Base-by-base conservation (phyloP, 768 basidiomycete genomes). In the Boletus insuetus region DNA sequence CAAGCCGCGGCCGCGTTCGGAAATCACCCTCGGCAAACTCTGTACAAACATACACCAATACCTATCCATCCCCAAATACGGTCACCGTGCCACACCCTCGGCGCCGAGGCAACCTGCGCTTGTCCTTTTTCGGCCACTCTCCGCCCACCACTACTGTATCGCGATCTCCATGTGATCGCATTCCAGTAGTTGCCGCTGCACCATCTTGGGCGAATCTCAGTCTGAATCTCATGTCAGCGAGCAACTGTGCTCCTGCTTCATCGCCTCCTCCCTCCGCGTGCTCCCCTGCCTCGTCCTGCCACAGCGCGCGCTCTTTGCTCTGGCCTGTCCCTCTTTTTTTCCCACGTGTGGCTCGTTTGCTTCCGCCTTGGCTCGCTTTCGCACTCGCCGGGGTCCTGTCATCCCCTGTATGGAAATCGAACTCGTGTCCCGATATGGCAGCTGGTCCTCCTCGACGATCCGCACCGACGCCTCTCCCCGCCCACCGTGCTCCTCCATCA, bases 1-100 rank as follows among this genome's bases (percentile, higher is more conserved):
- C 65, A 66, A 64, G 63, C 69, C 69, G 69, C 71, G 69, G 71
- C 69, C 66, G 71, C 60, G 71, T 70, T 73, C 69, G 69, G 69
- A 71, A 71, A 71, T 71, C 69, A 73, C 70, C 69, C 58, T 73
- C 71, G 67, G 69, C 63, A 70, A 71, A 70, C 60, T 63, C 54
- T 59, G 39, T 16, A 38, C 48, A 69, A 70, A 70, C 3, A 69
- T 0, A 0, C n/a, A 16, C 34, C 17, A 61, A 72, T 11, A 72
- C 20, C 35, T 38, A 48, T 58, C 49, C 54, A 35, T 17, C 13
- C 19, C 66, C 59, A 64, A 54, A 66, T 58, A 19, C 49, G 60
- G 68, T 19, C 42, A 44, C 51, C 58, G 59, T 60, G 59, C 72
- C 70, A 69, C 57, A 58, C 58, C 75, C 74, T 76, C 74, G 74